Evolutionary conservation across 2,329 filamentous ascomycete species (phyloP), one percentile per base, ranked within the genome.

Genomic region (Fusarium stilboides): DNA sequence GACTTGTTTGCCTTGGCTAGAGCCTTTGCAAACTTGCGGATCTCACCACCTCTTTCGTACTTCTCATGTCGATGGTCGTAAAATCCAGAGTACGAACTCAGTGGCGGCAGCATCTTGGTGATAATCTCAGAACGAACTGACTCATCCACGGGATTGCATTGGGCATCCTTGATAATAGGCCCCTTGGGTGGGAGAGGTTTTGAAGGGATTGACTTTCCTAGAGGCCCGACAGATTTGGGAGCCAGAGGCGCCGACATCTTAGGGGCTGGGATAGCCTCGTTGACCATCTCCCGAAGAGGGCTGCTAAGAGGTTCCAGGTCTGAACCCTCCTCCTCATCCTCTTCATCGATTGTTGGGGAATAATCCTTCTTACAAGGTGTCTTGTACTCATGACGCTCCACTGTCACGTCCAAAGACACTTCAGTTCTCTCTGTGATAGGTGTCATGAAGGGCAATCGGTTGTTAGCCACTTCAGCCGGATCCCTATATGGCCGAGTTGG

Each of bases 361-460:
- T 73, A 74, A 56, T 82, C 75, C 62, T 77, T 86, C 73, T 90
- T 91, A 72, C 89, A 94, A 17, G 94, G 94, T 6, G 94, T 97
- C 80, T 96, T 97, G 49, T 89, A 86, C 86, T 86, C 78, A 87
- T 87, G 71, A 83, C 84, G 80, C 53, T 88, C 85, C 28, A 87
- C 89, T 6, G 88, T 87, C 42, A 91, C 81, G 36, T 91, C 91
- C 7, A 98, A 82, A 1, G 94, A 98, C 13, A 91, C 92, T 80
- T 99, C 96, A 0, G 96, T 99, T 74, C 94, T 91, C 79, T 99
- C 96, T 2, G 96, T 95, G 70, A 99, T 99, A 2, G 96, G 96
- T 0, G 96, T 99, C 96, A 99, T 98, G 78, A 98, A 99, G 5
- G 95, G 96, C 12, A 98, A 85, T 56, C 94, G 91, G 80, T 94